Base-by-base conservation (phyloP, 2,329 filamentous ascomycete genomes). In the Penicillium capsulatum region DNA sequence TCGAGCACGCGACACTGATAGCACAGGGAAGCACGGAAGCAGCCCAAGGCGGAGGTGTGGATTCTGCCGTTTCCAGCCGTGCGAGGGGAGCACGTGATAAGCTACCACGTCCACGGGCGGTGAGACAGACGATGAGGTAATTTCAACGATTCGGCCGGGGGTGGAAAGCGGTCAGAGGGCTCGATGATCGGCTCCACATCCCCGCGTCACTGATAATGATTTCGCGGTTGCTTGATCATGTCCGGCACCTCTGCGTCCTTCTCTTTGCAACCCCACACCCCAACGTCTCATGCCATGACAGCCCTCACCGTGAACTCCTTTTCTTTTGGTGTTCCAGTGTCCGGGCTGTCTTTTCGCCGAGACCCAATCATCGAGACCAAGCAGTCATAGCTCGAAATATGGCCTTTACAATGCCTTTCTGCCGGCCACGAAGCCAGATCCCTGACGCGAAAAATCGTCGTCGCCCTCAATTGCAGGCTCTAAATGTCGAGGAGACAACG, bases 401-500 rank as follows among this genome's bases (percentile, higher is more conserved):
- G 53, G 53, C 52, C 34, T 48, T 49, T 27, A 36, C 40, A 31
- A 46, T 22, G 19, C 19, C 19, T 22, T 9, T 5, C 5, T 22
- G 19, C 9, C 19, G 19, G 5, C 19, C 19, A 22, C 19, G 19
- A 15, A 30, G 36, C 7, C 27, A 31, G 9, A 31, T 17, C 10
- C 19, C 30, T 17, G 24, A 36, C 42, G 17, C 28, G 17, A 17
- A 9, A 29, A 38, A 26, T 4, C 16, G 20, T 2, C 31, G 40
- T 10, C 28, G 55, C 52, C 50, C 54, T 56, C 38, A 58, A 46
- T 38, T 56, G 48, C 40, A 53, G 45, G 45, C 42, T 4, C 37
- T 66, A 28, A 60, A 60, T 54, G 47, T 64, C 3, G 64, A 67
- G 42, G 56, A 51, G 31, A 50, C 54, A 14, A 32, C 48, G 7